Conservation (phyloP, 2,329 filamentous ascomycete genomes). For the Aspergillus phoenicis region DNA sequence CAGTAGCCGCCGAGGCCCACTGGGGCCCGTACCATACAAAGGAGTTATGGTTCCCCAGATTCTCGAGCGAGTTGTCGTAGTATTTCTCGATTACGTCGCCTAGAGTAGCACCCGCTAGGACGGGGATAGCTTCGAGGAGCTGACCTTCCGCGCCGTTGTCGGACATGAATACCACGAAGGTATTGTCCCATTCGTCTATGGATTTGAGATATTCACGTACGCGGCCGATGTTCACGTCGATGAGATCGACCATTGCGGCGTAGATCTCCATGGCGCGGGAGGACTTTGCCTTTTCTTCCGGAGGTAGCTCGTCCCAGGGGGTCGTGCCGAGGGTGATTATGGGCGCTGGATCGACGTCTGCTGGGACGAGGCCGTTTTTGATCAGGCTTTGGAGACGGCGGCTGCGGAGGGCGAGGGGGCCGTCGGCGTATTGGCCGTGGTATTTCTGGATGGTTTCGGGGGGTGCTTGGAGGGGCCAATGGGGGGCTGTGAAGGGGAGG, state of each 20-base stretch:
- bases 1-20: conserved; percentile 49
- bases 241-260: conserved; percentile 54
- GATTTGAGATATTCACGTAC: conserved; percentile 49
- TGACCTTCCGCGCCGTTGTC: conserved; percentile 54
- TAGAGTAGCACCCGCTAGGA: background rate
- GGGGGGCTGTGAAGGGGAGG: conserved; percentile 54
- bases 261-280: conserved; percentile 54
- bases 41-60: conserved; percentile 54
- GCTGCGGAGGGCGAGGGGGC: conserved; percentile 51
- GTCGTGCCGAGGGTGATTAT: conserved; percentile 45
- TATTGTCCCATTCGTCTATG: conserved; percentile 54
- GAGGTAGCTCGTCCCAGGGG: conserved; percentile 46
- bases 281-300: conserved; percentile 44
- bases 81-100: background rate
- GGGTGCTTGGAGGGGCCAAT: conserved; percentile 57
- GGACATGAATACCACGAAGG: conserved; percentile 53
- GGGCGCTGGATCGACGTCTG: conserved; percentile 47
- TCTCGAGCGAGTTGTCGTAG: conserved; percentile 46
- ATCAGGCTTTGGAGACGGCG: conserved; percentile 50
- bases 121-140: background rate
- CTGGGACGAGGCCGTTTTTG: conserved; percentile 47
- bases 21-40: conserved; percentile 65
- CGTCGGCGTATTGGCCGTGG: conserved; percentile 53
- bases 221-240: conserved; percentile 51
- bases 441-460: conserved; percentile 52